A percentile compares a stretch with the other conserved stretches of the same genome.
Conservation (phyloP, 164 flowering plant genomes). For the Akebia trifoliata region DNA sequence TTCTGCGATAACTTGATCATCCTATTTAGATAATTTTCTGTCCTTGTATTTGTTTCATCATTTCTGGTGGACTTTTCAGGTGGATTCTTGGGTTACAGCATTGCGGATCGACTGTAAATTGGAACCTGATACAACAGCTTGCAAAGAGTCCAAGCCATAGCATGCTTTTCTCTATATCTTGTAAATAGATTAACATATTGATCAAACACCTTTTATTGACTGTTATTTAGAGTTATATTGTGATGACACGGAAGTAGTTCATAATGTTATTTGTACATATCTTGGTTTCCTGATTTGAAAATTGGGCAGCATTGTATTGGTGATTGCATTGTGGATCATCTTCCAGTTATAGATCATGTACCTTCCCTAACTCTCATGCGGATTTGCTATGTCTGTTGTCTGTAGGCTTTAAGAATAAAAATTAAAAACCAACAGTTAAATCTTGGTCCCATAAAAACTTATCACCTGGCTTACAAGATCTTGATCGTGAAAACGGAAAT, state of each 20-base stretch:
- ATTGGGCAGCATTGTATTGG: background rate
- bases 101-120: conserved; percentile 38
- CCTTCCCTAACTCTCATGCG: too few relatives aligned
- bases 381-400: too few relatives aligned
- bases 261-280: background rate
- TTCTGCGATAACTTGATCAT: background rate
- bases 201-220: background rate
- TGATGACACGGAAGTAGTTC: background rate
- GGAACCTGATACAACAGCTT: conserved; percentile 18
- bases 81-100: conserved; percentile 61
- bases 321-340: too few relatives aligned
- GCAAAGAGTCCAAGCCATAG: conserved; percentile 20
- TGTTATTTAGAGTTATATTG: background rate
- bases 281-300: background rate
- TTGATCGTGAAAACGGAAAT: too few relatives aligned
- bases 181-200: conserved; percentile 13
- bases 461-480: too few relatives aligned
- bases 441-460: too few relatives aligned
- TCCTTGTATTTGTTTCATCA: background rate
- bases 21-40: too few relatives aligned
- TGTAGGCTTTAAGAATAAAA: too few relatives aligned
- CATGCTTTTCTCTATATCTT: background rate
- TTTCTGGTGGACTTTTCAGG: conserved; percentile 30
- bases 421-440: too few relatives aligned
- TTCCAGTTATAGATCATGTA: too few relatives aligned